These are phyloP conservation scores for Vitrella brassicaformis DNA, from an alignment of 73 alveolate genomes.

Conservation along the genomic window DNA sequence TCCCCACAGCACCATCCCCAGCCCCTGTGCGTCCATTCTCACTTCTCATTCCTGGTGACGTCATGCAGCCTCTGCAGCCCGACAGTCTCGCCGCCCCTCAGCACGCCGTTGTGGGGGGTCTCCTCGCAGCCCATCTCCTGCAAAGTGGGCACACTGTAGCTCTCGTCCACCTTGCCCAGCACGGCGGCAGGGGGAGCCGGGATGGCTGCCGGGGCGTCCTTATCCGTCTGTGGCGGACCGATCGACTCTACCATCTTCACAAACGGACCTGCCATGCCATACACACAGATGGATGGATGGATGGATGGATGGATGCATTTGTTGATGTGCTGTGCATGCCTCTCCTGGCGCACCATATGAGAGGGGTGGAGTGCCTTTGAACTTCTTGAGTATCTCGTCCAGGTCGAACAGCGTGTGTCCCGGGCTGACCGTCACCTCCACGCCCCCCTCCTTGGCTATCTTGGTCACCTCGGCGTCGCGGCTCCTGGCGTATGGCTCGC, in stretches of 20 bases:
- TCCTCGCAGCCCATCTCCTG: slow-evolving; percentile 9
- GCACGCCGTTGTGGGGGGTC: neutral
- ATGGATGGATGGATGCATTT: too few relatives aligned
- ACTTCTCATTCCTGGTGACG: neutral
- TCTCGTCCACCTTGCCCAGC: neutral
- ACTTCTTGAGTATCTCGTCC: slow-evolving; percentile 10
- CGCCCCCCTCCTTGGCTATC: slow-evolving; percentile 15
- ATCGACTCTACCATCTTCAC: neutral
- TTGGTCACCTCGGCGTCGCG: slow-evolving; percentile 11
- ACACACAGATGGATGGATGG: too few relatives aligned
- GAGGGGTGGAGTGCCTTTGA: slow-evolving; percentile 6
- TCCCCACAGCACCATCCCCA: too few relatives aligned
- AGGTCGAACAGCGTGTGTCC: slow-evolving; percentile 30
- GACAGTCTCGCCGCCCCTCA: neutral
- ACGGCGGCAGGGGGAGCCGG: neutral
- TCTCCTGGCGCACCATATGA: neutral
- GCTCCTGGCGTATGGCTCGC: slow-evolving; percentile 34
- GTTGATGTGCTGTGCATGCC: neutral
- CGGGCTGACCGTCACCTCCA: slow-evolving; percentile 13
- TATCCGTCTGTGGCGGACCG: neutral
- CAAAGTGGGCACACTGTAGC: slow-evolving; percentile 12
- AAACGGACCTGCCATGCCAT: too few relatives aligned
- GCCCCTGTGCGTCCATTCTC: too few relatives aligned
- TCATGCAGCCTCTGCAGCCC: neutral
- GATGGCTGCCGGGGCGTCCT: neutral